phyloP scores from a whole-genome alignment of 768 basidiomycete species.

The Lyophyllum semitale region DNA sequence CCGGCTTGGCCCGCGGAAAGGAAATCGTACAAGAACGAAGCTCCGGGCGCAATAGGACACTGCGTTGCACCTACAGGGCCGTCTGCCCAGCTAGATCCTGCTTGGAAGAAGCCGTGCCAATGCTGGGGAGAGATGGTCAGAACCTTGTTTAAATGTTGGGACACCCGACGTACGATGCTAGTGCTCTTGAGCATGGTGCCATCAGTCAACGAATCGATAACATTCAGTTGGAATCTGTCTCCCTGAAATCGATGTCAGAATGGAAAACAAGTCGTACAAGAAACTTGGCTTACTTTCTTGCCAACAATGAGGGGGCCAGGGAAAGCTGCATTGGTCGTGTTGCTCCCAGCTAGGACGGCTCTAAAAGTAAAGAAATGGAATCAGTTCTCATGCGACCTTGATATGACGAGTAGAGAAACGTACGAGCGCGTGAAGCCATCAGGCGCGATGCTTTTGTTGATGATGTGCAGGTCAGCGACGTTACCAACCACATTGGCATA shows the following conservation, averaged over 20 bases:
- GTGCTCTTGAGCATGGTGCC: conserved; percentile 39
- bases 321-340: conserved; percentile 7
- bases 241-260: conserved; percentile 29
- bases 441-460: conserved; percentile 44
- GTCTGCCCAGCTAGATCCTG: conserved; percentile 37
- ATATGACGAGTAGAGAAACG: not conserved
- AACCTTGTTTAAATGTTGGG: not conserved
- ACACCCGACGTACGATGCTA: conserved; percentile 41
- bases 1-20: not conserved
- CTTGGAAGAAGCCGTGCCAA: not conserved
- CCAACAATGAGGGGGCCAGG: conserved; percentile 28
- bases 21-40: conserved; percentile 37
- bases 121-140: not conserved
- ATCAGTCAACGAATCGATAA: conserved; percentile 34
- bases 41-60: conserved; percentile 29
- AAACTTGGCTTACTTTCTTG: conserved; percentile 24
- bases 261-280: not conserved
- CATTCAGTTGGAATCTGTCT: conserved; percentile 45
- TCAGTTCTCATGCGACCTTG: not conserved
- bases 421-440: conserved; percentile 42
- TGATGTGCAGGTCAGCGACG: conserved; percentile 35
- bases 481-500: conserved; percentile 26
- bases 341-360: conserved; percentile 26
- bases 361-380: not conserved
- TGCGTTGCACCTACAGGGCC: conserved; percentile 41